phyloP scores from a whole-genome alignment of 495 filamentous ascomycete species.

The Penicillium parvum region DNA sequence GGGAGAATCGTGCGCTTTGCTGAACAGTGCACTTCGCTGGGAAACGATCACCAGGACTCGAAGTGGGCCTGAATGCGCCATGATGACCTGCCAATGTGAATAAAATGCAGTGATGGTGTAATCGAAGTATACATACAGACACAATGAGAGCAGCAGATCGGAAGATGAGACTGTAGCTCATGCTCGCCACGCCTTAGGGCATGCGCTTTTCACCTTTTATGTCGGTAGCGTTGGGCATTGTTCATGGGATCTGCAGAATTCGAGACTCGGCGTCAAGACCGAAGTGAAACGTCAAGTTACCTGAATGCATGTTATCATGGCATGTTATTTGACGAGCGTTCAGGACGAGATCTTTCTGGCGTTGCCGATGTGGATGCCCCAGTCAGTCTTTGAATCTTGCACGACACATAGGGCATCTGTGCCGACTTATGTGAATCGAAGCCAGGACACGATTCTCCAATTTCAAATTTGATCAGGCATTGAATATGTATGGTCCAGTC shows the following conservation, averaged over 20 bases:
- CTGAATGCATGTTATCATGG: background rate
- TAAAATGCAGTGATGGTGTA: background rate
- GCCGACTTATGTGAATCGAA: background rate
- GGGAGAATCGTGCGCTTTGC: slow-evolving; percentile 16
- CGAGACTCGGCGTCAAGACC: background rate
- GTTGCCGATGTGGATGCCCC: slow-evolving; percentile 1
- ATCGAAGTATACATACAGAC: background rate
- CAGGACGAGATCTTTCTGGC: background rate
- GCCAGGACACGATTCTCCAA: background rate
- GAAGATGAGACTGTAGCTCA: background rate
- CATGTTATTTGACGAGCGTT: background rate
- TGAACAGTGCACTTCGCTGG: slow-evolving; percentile 16
- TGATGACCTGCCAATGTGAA: slow-evolving; percentile 4
- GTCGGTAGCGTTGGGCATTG: background rate
- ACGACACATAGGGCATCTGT: slow-evolving; percentile 2
- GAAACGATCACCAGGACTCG: slow-evolving; percentile 25
- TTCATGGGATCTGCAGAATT: slow-evolving; percentile 8
- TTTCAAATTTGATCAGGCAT: too few species aligned
- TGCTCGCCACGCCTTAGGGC: too few species aligned
- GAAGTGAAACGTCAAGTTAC: background rate
- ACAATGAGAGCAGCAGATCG: background rate
- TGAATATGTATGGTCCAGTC: too few species aligned
- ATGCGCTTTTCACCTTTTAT: too few species aligned
- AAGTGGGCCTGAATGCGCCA: slow-evolving; percentile 13
- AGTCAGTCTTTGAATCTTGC: slow-evolving; percentile 2